phyloP scores from a whole-genome alignment of 2,329 filamentous ascomycete genomes.

The Zasmidium citrigriseum region DNA sequence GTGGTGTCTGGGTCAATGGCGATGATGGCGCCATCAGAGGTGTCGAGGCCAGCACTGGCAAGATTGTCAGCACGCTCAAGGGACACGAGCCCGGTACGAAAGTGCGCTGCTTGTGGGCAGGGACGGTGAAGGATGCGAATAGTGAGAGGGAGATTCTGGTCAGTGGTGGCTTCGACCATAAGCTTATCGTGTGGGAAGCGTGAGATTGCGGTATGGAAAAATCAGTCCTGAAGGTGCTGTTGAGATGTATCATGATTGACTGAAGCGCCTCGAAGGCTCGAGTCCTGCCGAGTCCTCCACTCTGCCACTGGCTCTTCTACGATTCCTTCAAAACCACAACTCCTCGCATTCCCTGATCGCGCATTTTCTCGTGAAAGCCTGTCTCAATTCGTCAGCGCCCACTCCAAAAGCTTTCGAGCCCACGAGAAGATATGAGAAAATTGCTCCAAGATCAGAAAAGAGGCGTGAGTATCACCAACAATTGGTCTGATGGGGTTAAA shows the following conservation, averaged over 20 bases:
- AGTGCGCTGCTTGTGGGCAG: conserved; percentile 60
- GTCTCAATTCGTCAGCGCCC: no score
- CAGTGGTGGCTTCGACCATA: conserved; percentile 66
- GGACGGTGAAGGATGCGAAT: conserved; percentile 38
- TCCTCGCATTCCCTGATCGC: no score
- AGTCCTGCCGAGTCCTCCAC: no score
- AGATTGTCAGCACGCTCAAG: conserved; percentile 52
- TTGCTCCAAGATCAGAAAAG: background rate
- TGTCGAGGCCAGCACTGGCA: conserved; percentile 60
- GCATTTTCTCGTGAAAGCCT: no score
- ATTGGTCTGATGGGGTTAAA: background rate
- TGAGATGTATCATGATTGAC: no score
- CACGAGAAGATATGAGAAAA: no score
- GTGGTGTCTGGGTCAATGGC: conserved; percentile 64
- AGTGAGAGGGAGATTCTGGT: conserved; percentile 56
- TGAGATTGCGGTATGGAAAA: background rate
- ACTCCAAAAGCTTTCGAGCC: no score
- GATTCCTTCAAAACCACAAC: no score
- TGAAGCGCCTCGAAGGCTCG: no score
- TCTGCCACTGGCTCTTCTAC: no score
- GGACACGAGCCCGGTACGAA: conserved; percentile 61
- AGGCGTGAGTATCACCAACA: background rate
- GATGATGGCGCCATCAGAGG: conserved; percentile 65
- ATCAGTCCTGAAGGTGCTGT: no score
- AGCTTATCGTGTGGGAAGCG: conserved; percentile 57